A percentile compares a stretch with the other conserved stretches of the same genome.
phyloP scores from a whole-genome alignment of 108 stramenopile species.

The Hondaea fermentalgiana region DNA sequence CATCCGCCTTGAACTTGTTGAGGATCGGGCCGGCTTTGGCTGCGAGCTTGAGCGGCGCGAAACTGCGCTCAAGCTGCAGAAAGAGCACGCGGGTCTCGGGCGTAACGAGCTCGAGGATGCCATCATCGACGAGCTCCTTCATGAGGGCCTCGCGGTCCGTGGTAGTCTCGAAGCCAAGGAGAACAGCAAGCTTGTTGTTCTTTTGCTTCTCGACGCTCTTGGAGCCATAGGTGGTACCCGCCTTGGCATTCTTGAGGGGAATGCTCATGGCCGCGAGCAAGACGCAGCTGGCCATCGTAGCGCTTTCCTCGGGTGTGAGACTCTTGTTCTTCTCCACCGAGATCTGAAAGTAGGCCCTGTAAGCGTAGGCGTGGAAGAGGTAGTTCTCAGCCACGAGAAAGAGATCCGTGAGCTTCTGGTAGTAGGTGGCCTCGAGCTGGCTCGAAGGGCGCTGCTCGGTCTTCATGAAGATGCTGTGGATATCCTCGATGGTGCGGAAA shows the following conservation, averaged over 20 bases:
- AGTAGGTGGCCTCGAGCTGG: slow-evolving; percentile 90
- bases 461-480: slow-evolving; percentile 88
- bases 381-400: slow-evolving; percentile 94
- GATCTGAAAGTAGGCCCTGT: slow-evolving; percentile 78
- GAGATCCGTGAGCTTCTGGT: slow-evolving; percentile 85
- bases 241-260: slow-evolving; percentile 42
- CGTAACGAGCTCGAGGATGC: slow-evolving; percentile 64
- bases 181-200: slow-evolving; percentile 82
- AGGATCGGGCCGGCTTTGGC: slow-evolving; percentile 60
- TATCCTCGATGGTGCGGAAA: slow-evolving; percentile 95
- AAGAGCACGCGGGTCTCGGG: slow-evolving; percentile 65
- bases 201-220: slow-evolving; percentile 83
- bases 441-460: slow-evolving; percentile 76
- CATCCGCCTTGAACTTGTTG: not conserved
- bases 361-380: slow-evolving; percentile 96
- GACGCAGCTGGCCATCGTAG: slow-evolving; percentile 43
- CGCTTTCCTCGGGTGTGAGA: slow-evolving; percentile 48
- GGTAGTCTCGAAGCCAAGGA: slow-evolving; percentile 80
- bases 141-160: slow-evolving; percentile 78
- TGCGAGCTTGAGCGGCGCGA: slow-evolving; percentile 49
- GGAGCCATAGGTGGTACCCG: slow-evolving; percentile 38
- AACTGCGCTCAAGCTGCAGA: slow-evolving; percentile 55
- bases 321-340: slow-evolving; percentile 78
- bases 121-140: slow-evolving; percentile 58
- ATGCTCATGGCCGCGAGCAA: slow-evolving; percentile 82